These are phyloP conservation scores for Murraya paniculata DNA, from an alignment of 345 rosid genomes.

Conservation along the genomic window DNA sequence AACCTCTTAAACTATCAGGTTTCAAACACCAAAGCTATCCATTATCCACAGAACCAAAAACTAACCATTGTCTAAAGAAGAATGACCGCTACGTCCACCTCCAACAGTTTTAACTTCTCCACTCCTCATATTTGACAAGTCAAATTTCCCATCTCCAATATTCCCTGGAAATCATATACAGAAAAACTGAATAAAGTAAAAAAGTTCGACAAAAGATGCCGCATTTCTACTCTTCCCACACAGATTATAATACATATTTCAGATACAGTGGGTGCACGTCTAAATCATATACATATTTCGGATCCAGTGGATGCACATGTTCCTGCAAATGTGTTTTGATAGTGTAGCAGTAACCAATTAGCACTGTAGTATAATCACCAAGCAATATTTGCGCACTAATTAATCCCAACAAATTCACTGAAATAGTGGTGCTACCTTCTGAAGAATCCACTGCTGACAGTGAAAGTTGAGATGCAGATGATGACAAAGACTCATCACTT, in stretches of 20 bases:
- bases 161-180: constrained; percentile 22
- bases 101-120: constrained; percentile 32
- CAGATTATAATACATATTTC: neutral
- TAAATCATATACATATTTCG: neutral
- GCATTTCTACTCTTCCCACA: neutral
- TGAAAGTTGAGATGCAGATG: constrained; percentile 31
- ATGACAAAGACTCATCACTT: constrained; percentile 52
- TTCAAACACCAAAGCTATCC: neutral
- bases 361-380: neutral
- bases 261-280: neutral
- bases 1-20: neutral
- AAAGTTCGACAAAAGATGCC: neutral
- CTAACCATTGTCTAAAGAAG: constrained; percentile 45
- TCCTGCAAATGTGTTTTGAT: neutral
- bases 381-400: neutral
- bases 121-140: constrained; percentile 23
- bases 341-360: neutral
- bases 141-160: constrained; percentile 32
- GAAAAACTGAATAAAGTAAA: neutral
- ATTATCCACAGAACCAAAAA: constrained; percentile 2
- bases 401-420: neutral
- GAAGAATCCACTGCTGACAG: constrained; percentile 24
- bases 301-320: neutral
- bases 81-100: constrained; percentile 27
- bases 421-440: constrained; percentile 28